Conservation (phyloP, 306 rosid species). For the Vigna unguiculata region DNA sequence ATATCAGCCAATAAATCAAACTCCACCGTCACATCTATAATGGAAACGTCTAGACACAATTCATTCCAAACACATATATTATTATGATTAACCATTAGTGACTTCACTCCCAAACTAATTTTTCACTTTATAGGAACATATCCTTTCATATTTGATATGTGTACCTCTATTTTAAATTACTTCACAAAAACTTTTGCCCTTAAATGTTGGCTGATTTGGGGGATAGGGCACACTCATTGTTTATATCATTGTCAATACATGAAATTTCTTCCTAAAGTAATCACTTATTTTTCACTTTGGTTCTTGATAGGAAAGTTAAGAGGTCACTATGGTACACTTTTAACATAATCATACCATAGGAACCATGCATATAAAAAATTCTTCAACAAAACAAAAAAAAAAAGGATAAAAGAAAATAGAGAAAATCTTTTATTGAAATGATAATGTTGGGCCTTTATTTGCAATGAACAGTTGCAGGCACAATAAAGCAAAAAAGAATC, state of each 20-base stretch:
- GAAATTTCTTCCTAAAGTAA: background rate
- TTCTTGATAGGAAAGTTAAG: background rate
- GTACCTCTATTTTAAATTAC: background rate
- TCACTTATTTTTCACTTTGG: conserved; percentile 1
- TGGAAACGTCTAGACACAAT: too few relatives aligned
- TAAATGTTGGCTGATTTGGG: background rate
- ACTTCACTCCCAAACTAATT: too few relatives aligned
- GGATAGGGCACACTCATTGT: background rate
- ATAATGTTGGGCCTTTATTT: conserved; percentile 20
- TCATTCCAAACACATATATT: too few relatives aligned
- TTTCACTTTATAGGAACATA: background rate
- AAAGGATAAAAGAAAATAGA: background rate
- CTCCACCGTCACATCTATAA: too few relatives aligned
- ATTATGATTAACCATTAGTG: too few relatives aligned
- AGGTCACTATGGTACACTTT: background rate
- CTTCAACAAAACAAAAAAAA: background rate
- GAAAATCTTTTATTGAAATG: background rate
- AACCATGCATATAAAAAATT: background rate
- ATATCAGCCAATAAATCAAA: too few relatives aligned
- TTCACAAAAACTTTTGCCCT: background rate
- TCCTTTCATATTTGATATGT: background rate
- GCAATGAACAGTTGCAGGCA: background rate
- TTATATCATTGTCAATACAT: background rate
- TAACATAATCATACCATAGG: background rate
- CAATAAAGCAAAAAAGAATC: conserved; percentile 35